Percentiles rank a stretch among this genome's conserved stretches.
phyloP scores from a whole-genome alignment of 2,329 filamentous ascomycete species.

The Pseudocercospora eumusae region DNA sequence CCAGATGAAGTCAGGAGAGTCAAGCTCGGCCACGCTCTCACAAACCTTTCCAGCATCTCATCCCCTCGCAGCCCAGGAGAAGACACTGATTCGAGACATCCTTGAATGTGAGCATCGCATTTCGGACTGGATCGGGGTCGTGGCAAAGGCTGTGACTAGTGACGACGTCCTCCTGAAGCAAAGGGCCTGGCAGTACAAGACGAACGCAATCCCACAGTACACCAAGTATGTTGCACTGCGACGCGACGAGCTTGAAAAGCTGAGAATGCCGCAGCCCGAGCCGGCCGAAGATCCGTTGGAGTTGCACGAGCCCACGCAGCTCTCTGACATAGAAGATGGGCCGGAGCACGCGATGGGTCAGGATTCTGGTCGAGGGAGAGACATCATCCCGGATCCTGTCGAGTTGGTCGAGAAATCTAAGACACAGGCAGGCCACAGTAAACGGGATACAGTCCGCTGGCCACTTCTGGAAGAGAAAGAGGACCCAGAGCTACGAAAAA shows the following conservation, averaged over 20 bases:
- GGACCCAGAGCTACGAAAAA: neutral
- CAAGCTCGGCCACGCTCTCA: neutral
- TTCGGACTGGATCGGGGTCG: neutral
- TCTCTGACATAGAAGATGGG: neutral
- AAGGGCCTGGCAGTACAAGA: slow-evolving; percentile 3
- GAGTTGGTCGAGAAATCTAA: neutral
- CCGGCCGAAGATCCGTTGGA: neutral
- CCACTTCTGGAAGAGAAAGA: neutral
- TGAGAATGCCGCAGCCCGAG: neutral
- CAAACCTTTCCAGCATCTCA: neutral
- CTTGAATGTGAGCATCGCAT: neutral
- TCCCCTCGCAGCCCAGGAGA: neutral
- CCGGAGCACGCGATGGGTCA: neutral
- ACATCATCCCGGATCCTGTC: neutral
- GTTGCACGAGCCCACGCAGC: neutral
- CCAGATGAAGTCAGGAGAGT: neutral
- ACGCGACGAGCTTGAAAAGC: neutral
- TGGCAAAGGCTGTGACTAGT: neutral
- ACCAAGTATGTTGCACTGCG: slow-evolving; percentile 2
- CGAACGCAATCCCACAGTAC: neutral
- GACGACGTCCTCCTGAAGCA: neutral
- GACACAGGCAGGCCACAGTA: neutral
- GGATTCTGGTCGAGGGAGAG: neutral
- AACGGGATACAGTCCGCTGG: neutral
- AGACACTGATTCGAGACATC: neutral